Conservation (phyloP, 2,329 filamentous ascomycete species). For the Ophiognomonia clavigignenti-juglandacearum region DNA sequence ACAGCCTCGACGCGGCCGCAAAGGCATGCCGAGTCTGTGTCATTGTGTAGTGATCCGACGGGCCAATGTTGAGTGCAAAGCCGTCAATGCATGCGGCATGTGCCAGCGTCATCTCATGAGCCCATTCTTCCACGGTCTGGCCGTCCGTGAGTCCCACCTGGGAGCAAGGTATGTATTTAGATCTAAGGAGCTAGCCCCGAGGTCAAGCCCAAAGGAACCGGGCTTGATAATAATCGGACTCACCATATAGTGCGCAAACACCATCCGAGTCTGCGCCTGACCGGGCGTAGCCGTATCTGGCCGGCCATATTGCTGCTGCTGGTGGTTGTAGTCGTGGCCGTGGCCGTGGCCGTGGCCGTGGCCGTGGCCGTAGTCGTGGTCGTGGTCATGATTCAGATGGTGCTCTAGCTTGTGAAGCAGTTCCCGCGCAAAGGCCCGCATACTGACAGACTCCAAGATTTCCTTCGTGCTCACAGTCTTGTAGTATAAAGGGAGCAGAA, state of each 20-base stretch:
- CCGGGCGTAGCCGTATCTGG: neutral
- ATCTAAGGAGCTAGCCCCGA: neutral
- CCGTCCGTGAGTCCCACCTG: conserved; percentile 29
- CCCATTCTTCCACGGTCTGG: conserved; percentile 27
- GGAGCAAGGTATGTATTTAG: too few relatives aligned
- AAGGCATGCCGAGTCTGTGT: conserved; percentile 29
- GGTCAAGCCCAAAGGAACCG: neutral
- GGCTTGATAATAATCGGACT: neutral
- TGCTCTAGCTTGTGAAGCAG: conserved; percentile 1
- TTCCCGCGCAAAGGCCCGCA: conserved; percentile 4
- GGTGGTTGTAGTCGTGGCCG: neutral
- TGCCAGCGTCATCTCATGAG: conserved; percentile 28
- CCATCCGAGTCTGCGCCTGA: conserved; percentile 10
- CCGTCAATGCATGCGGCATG: conserved; percentile 33
- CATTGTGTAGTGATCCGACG: conserved; percentile 26
- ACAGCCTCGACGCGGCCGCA: conserved; percentile 20
- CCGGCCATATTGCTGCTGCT: too few relatives aligned
- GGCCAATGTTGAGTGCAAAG: conserved; percentile 36
- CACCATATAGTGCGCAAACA: conserved; percentile 27
- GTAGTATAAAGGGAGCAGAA: too few relatives aligned
- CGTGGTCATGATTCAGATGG: neutral
- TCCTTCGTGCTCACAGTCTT: too few relatives aligned
- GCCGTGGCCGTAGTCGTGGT: too few relatives aligned
- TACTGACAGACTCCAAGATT: neutral
- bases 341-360: too few relatives aligned